phyloP scores from a whole-genome alignment of 192 early-diverging fungal species.

The Rhizophagus sp. region DNA sequence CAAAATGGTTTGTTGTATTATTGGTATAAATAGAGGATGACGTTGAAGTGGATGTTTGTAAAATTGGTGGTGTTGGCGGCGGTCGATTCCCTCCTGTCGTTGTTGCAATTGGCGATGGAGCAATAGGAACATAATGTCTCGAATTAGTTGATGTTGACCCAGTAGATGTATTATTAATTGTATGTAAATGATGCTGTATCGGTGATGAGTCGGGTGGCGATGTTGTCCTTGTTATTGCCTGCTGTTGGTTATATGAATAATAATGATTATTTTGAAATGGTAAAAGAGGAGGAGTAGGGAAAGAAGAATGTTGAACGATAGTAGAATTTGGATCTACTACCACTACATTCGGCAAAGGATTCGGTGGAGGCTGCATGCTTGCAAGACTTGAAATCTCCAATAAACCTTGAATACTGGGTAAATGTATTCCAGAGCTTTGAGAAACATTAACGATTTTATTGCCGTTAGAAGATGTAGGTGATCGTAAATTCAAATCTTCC shows the following conservation, averaged over 20 bases:
- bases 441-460: background rate
- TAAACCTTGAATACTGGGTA: conserved; percentile 25
- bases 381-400: conserved; percentile 4
- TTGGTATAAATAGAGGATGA: background rate
- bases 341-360: background rate
- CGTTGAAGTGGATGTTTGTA: background rate
- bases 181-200: background rate
- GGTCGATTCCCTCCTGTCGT: background rate
- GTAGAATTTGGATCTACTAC: background rate
- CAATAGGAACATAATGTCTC: conserved; percentile 30
- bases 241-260: background rate
- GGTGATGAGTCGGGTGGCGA: background rate
- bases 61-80: no score
- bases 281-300: conserved; percentile 1
- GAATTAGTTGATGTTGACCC: background rate
- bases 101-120: conserved; percentile 22
- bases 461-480: background rate
- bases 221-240: background rate
- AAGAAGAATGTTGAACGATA: conserved; percentile 5
- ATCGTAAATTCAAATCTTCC: background rate
- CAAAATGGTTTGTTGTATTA: background rate
- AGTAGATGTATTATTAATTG: conserved; percentile 1
- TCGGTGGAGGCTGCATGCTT: background rate
- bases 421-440: conserved; percentile 16
- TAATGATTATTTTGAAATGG: conserved; percentile 10